Base-by-base conservation (phyloP, 2,329 filamentous ascomycete species). In the Pseudocercospora fuligena region DNA sequence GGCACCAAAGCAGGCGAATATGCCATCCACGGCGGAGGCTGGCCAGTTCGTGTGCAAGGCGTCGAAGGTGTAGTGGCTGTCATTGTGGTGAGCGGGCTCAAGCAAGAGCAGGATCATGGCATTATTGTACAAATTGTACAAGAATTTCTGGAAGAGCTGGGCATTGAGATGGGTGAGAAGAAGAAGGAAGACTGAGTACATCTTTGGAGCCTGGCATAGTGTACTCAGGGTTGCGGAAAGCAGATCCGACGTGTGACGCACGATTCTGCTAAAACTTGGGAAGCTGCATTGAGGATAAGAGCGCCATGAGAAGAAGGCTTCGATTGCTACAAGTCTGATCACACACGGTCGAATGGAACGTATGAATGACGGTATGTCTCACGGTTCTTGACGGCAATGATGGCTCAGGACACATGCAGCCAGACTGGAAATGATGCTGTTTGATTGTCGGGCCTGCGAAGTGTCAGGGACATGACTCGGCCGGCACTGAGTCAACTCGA, bases 1-100 rank as follows among this genome's bases (percentile, higher is more conserved):
- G 84, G 86, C 5, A 78, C 78, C 63, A 79, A 81, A 47, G 85
- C 84, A 59, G 83, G 84, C 62, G 82, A 86, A 33, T 94, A 91
- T 81, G 91, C 91, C 0, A 91, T 93, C 68, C 91, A 94, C 78
- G 92, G 92, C 0, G 92, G 92, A 23, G 92, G 85, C 0, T 88
- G 92, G 69, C 92, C 92, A 0, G 85, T 94, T 33, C 84, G 88
- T 7, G 91, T 94, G 6, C 81, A 81, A 61, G 90, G 90, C 0
- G 90, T 94, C 1, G 91, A 94, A 80, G 92, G 91, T 0, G 80
- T 93, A 2, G 88, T 93, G 8, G 92, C 87, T 0, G 89, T 92
- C 0, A 88, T 93, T 25, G 88, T 93, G 19, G 90, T 94, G 0
- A 91, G 88, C 74, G 92, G 92, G 4, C 78, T 94, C 77, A 90